Evolutionary conservation across 805 yeast species (phyloP), one percentile per base, ranked within the genome.

Genomic region (Saturnispora hagleri): DNA sequence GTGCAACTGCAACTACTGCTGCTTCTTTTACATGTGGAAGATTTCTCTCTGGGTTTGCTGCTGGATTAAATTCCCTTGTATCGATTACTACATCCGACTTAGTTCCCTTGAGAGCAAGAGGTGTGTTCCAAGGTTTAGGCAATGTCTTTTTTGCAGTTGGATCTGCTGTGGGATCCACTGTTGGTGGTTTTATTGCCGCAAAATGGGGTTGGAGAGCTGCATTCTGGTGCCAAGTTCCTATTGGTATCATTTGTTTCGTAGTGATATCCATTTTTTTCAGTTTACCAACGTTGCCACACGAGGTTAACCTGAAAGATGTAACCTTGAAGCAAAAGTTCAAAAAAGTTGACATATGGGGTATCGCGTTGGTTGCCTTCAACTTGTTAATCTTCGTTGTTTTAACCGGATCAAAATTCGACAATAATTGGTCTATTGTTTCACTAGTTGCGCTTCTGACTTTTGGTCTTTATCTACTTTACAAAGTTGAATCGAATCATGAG

Each of bases 21-120:
- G 57, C 69, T 43, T 57, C 72, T 50, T 70, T 84, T 56, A 77
- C 82, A 7, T 48, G 69, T 28, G 77, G 84, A 6, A 68, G 89
- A 58, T 82, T 88, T 55, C 71, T 89, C 48, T 81, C 95, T 35
- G 97, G 97, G 7, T 76, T 86, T 57, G 96, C 96, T 12, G 96
- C 95, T n/a, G 97, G 97, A 1, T 76, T 89, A 60, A 82, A 84
- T 53, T 77, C 93, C 0, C 69, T 89, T 56, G 77, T 86, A 42
- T 84, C 95, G 13, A 86, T 89, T 51, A 76, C 88, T 12, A 77
- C 86, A 66, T 79, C 87, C 49, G 97, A 89, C 64, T 72, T 88
- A 49, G 82, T 90, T 26, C 88, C 96, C 3, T 73, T 89, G 58
- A 73, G 95, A 52, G 80, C 84, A 34, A 74, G 97, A 51, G 96